Evolutionary conservation across 2,329 filamentous ascomycete species (phyloP), one percentile per base, ranked within the genome.

Genomic region (Rutstroemia sp.): DNA sequence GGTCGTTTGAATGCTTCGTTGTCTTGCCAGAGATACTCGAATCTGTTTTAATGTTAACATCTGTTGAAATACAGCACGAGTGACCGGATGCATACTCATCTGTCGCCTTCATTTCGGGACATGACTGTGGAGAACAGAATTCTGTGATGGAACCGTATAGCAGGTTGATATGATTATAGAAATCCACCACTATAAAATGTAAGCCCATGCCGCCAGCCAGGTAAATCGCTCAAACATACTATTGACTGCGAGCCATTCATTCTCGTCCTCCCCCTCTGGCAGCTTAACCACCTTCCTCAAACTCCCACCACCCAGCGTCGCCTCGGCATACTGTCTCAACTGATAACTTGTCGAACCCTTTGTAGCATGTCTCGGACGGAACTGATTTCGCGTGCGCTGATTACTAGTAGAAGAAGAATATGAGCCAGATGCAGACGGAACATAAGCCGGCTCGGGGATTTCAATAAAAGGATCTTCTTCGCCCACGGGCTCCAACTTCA

Each of bases 141-240:
- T 99, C 94, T 59, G 94, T 99, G 71, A 99, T 99, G 63, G 94
- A 94, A 58, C 95, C 95, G 72, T 99, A 99, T 58, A 99, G 86
- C 38, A 99, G 82, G 75, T 99, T 99, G 78, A 99, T 95, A 75
- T 99, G 94, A 77, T 99, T 99, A 83, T 99, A 99, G 75, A 99
- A 99, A 75, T 99, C 94, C 77, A 99, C 94, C 77, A 99, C 92
- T 96, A 65, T 51, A n/a, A 18, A 46, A 18, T 19, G 59, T 74
- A 52, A 74, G 70, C 25, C 50, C 58, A 37, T 44, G 25, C 8
- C 27, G 8, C n/a, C 10, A 27, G 18, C n/a, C 14, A 34, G 34
- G 19, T 37, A 34, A 6, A 25, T 45, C 41, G 10, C 16, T 4
- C 25, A 42, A 41, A 65, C 83, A 66, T 77, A 95, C 92, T 88